These are phyloP conservation scores for Gossypium turneri DNA, from an alignment of 345 rosid genomes.

Conservation along the genomic window DNA sequence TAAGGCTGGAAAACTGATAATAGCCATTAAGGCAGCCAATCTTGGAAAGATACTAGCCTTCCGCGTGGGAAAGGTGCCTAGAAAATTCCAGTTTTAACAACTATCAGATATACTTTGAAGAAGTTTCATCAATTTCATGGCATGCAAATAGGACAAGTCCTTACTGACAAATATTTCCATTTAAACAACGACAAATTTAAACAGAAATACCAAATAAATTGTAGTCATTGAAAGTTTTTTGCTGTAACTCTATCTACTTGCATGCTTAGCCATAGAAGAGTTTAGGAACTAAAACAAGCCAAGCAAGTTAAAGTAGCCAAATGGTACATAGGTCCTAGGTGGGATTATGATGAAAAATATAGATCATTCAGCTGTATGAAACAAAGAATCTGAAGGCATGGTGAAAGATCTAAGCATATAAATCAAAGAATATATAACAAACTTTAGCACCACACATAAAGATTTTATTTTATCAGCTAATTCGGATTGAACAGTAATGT, in stretches of 20 bases:
- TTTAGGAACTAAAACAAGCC: not conserved
- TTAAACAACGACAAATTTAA: not conserved
- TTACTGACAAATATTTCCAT: not conserved
- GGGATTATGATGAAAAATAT: not conserved
- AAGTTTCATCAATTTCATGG: not conserved
- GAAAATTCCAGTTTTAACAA: not conserved
- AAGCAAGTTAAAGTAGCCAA: not conserved
- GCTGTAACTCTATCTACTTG: not conserved
- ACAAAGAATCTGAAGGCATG: not conserved
- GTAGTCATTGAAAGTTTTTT: not conserved
- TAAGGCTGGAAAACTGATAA: not conserved
- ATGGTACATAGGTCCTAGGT: not conserved
- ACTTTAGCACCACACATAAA: not conserved
- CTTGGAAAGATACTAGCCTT: not conserved
- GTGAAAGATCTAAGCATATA: not conserved
- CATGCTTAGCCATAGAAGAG: not conserved
- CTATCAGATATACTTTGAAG: not conserved
- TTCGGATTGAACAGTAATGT: not conserved
- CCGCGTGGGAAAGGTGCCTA: not conserved
- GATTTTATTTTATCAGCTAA: not conserved
- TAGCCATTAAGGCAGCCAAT: constrained; percentile 1
- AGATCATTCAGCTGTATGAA: not conserved
- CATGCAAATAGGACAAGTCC: not conserved
- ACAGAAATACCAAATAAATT: constrained; percentile 7
- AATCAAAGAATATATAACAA: not conserved